Percentiles rank a stretch among this genome's conserved stretches.
phyloP scores from a whole-genome alignment of 2,329 filamentous ascomycete genomes.

The Colletotrichum sp. region DNA sequence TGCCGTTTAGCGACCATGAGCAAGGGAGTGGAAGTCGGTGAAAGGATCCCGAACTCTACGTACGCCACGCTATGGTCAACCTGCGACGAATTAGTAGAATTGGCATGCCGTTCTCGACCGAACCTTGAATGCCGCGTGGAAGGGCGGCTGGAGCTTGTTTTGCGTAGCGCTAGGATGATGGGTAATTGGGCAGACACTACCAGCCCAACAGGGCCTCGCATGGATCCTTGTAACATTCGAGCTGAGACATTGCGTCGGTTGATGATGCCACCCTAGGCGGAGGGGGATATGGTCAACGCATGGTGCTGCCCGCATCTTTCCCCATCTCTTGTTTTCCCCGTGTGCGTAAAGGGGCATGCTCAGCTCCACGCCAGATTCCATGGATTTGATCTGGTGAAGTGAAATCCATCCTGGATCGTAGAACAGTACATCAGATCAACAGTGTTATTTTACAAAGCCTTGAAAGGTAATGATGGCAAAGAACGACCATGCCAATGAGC shows the following conservation, averaged over 20 bases:
- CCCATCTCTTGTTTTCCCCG: background rate
- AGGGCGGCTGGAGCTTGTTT: background rate
- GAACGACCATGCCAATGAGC: background rate
- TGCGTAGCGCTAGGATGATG: background rate
- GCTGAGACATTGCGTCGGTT: background rate
- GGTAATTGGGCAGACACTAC: background rate
- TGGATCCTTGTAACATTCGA: background rate
- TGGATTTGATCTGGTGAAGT: fast-evolving
- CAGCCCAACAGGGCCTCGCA: background rate
- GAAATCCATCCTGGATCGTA: background rate
- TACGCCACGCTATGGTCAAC: background rate
- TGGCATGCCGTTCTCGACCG: background rate
- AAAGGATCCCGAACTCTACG: background rate
- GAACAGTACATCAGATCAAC: background rate
- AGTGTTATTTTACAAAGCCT: background rate
- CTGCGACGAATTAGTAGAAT: background rate
- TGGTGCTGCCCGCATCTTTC: background rate
- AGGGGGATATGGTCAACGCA: background rate
- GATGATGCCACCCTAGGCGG: background rate
- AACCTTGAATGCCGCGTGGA: background rate
- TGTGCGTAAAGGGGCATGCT: background rate
- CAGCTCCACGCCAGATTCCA: background rate
- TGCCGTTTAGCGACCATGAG: background rate
- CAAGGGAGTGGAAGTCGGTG: background rate
- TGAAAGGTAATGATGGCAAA: background rate